Percentiles rank a stretch among this genome's conserved stretches.
Evolutionary conservation across 192 early-diverging fungal species (phyloP).

Genomic region (Backusella circina): DNA sequence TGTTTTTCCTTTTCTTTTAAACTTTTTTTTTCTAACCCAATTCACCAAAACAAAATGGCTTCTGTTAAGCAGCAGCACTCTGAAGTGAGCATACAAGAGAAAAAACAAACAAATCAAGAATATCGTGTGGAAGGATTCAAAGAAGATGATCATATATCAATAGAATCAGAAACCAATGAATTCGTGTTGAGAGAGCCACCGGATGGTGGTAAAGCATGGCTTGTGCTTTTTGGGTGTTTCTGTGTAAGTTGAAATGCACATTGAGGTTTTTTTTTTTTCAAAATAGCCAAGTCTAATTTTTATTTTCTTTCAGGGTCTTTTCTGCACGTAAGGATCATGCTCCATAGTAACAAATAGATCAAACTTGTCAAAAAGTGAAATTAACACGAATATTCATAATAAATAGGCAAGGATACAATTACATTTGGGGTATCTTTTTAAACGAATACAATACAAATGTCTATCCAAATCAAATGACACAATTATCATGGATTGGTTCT

Average conservation of each 20-base stretch:
- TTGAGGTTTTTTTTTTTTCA: no score
- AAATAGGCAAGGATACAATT: constrained; percentile 8
- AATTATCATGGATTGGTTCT: constrained; percentile 19
- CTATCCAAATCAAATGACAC: constrained; percentile 9
- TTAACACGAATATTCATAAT: not conserved
- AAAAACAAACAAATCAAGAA: not conserved
- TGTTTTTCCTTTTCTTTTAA: constrained; percentile 5
- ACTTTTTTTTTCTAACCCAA: not conserved
- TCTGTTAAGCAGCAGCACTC: not conserved
- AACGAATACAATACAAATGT: constrained; percentile 17
- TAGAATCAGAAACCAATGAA: not conserved
- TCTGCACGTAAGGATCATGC: constrained; percentile 15
- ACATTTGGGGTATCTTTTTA: constrained; percentile 7
- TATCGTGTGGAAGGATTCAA: not conserved
- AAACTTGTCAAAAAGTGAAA: no score
- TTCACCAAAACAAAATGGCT: not conserved
- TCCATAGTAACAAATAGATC: no score
- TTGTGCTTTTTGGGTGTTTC: constrained; percentile 22
- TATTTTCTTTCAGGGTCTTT: constrained; percentile 12
- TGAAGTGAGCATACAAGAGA: not conserved
- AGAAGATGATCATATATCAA: not conserved
- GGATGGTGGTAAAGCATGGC: constrained; percentile 16
- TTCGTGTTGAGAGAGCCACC: constrained; percentile 4
- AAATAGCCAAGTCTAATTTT: not conserved
- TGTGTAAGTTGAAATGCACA: constrained; percentile 27